These are phyloP conservation scores for Symbiotaphrina buchneri DNA, from an alignment of 495 filamentous ascomycete genomes.

Conservation along the genomic window DNA sequence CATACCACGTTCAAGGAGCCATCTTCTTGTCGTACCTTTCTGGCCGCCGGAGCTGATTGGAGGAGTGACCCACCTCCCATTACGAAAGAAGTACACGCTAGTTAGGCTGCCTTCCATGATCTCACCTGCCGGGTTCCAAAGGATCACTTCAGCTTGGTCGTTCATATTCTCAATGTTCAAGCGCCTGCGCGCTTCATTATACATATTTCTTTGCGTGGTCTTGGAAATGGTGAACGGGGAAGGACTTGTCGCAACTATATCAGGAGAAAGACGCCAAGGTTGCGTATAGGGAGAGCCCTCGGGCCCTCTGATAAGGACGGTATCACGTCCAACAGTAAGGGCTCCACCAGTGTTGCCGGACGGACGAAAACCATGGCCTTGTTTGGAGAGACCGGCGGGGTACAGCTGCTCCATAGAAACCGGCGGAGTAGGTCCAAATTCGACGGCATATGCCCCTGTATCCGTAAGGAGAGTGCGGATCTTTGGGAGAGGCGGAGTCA, in stretches of 20 bases:
- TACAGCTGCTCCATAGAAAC: constrained; percentile 29
- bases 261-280: constrained; percentile 29
- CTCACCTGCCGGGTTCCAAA: constrained; percentile 41
- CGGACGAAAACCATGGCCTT: constrained; percentile 6
- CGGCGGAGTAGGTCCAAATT: constrained; percentile 21
- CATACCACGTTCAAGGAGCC: constrained; percentile 41
- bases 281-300: background rate
- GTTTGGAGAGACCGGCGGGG: constrained; percentile 19
- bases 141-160: constrained; percentile 44
- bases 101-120: constrained; percentile 77
- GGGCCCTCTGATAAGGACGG: constrained; percentile 1
- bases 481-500: constrained; percentile 4
- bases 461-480: constrained; percentile 9
- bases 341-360: constrained; percentile 10
- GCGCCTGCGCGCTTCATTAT: constrained; percentile 35
- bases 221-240: constrained; percentile 55
- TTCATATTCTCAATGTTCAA: constrained; percentile 25
- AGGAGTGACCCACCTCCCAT: constrained; percentile 45
- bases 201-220: constrained; percentile 42
- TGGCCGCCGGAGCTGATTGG: constrained; percentile 47
- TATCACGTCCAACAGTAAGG: constrained; percentile 8
- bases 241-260: constrained; percentile 22
- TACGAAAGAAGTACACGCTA: constrained; percentile 56
- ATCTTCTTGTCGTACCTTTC: constrained; percentile 59
- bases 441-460: constrained; percentile 7